These are phyloP conservation scores for Paratrypanosoma confusum DNA, from an alignment of 208 protist species.

Conservation along the genomic window DNA sequence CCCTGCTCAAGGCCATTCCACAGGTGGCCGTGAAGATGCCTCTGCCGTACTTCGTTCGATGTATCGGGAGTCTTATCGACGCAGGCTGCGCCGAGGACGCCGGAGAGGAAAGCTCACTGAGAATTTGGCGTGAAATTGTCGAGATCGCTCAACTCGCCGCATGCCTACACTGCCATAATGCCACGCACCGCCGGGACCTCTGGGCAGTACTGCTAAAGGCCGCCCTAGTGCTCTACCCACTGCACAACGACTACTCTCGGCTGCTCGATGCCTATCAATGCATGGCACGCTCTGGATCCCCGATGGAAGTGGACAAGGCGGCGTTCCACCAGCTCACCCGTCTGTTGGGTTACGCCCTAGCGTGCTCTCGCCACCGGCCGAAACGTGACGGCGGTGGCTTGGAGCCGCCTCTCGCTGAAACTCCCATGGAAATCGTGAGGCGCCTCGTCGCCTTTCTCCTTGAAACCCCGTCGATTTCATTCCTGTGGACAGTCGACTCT, in stretches of 20 bases:
- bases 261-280: slow-evolving; percentile 56
- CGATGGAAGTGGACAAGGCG: slow-evolving; percentile 24
- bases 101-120: too few species aligned
- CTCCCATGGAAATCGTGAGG: slow-evolving; percentile 2
- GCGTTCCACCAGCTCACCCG: slow-evolving; percentile 52
- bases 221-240: slow-evolving; percentile 38
- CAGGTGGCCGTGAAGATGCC: slow-evolving; percentile 45
- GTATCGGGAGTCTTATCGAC: slow-evolving; percentile 61
- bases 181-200: slow-evolving; percentile 23
- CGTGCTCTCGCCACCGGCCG: too few species aligned
- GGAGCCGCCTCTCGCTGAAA: too few species aligned
- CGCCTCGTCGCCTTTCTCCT: slow-evolving; percentile 27
- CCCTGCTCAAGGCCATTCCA: slow-evolving; percentile 23
- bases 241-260: slow-evolving; percentile 16
- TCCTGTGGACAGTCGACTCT: slow-evolving; percentile 58
- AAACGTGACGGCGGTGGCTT: too few species aligned
- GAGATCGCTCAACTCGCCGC: slow-evolving; percentile 25
- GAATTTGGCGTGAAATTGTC: slow-evolving; percentile 30
- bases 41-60: slow-evolving; percentile 38
- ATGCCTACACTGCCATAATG: slow-evolving; percentile 39
- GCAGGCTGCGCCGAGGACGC: too few species aligned
- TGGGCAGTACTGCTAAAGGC: slow-evolving; percentile 69
- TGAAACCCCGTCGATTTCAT: slow-evolving; percentile 36
- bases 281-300: slow-evolving; percentile 28
- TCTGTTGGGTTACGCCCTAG: slow-evolving; percentile 17